phyloP scores from a whole-genome alignment of 805 yeast species.

The Candida montana region DNA sequence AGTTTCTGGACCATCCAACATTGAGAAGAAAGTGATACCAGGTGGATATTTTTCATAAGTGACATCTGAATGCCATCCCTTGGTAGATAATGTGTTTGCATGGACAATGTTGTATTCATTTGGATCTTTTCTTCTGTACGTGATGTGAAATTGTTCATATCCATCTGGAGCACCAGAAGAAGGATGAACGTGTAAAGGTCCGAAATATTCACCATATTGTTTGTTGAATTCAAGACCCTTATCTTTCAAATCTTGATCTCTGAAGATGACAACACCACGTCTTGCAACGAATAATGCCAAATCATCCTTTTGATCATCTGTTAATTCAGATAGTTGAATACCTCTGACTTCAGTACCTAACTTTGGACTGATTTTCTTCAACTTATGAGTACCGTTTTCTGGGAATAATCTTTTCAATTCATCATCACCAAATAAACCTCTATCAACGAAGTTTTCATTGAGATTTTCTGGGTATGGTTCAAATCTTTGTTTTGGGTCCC shows the following conservation, averaged over 20 bases:
- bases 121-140: slow-evolving; percentile 43
- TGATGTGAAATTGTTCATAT: slow-evolving; percentile 57
- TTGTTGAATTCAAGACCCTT: slow-evolving; percentile 41
- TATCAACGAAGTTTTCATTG: slow-evolving; percentile 44
- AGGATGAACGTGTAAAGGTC: slow-evolving; percentile 68
- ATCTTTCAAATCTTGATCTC: slow-evolving; percentile 60
- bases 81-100: slow-evolving; percentile 18
- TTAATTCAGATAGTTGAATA: slow-evolving; percentile 51
- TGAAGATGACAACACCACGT: slow-evolving; percentile 61
- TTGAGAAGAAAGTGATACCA: slow-evolving; percentile 60
- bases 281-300: slow-evolving; percentile 64
- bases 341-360: slow-evolving; percentile 61
- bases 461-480: slow-evolving; percentile 47
- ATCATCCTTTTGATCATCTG: slow-evolving; percentile 56
- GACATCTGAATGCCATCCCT: slow-evolving; percentile 67
- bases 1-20: slow-evolving; percentile 52
- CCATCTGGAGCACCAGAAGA: slow-evolving; percentile 64
- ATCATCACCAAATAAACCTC: slow-evolving; percentile 67
- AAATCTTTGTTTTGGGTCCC: slow-evolving; percentile 55
- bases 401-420: slow-evolving; percentile 46
- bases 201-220: slow-evolving; percentile 59
- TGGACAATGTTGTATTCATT: slow-evolving; percentile 27
- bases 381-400: slow-evolving; percentile 21
- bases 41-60: slow-evolving; percentile 73
- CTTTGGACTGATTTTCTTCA: slow-evolving; percentile 54